These are phyloP conservation scores for Gorgonomyces haynaldii DNA, from an alignment of 192 early-diverging fungal species.

Conservation along the genomic window DNA sequence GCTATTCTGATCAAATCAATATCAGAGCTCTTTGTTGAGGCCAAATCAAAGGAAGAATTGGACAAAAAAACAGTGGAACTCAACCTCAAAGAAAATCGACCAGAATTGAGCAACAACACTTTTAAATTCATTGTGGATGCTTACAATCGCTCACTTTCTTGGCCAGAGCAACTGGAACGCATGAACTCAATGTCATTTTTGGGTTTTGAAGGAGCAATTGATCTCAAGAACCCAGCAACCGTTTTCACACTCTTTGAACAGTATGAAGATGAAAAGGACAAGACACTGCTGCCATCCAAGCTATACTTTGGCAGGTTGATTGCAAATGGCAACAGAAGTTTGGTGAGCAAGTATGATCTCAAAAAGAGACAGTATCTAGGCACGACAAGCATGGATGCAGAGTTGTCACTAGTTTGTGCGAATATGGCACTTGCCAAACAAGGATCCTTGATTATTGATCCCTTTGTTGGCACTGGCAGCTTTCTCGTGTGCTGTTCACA, in stretches of 20 bases:
- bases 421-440: conserved; percentile 76
- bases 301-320: conserved; percentile 37
- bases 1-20: conserved; percentile 70
- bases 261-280: conserved; percentile 27
- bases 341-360: conserved; percentile 76
- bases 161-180: conserved; percentile 59
- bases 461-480: conserved; percentile 91
- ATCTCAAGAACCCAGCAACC: conserved; percentile 66
- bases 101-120: neutral
- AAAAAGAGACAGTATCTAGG: conserved; percentile 93
- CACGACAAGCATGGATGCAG: conserved; percentile 96
- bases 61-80: neutral
- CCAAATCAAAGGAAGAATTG: conserved; percentile 1
- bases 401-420: conserved; percentile 91
- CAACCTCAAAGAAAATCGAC: neutral
- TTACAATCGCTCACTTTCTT: conserved; percentile 62
- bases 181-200: conserved; percentile 82
- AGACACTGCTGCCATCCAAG: conserved; percentile 9
- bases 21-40: neutral
- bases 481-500: conserved; percentile 89
- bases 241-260: conserved; percentile 70
- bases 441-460: conserved; percentile 80
- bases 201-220: conserved; percentile 70
- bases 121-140: conserved; percentile 49
- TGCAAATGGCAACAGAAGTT: conserved; percentile 54